Evolutionary conservation across 139 green algal genomes (phyloP).

Genomic region (Haematococcus sp.): DNA sequence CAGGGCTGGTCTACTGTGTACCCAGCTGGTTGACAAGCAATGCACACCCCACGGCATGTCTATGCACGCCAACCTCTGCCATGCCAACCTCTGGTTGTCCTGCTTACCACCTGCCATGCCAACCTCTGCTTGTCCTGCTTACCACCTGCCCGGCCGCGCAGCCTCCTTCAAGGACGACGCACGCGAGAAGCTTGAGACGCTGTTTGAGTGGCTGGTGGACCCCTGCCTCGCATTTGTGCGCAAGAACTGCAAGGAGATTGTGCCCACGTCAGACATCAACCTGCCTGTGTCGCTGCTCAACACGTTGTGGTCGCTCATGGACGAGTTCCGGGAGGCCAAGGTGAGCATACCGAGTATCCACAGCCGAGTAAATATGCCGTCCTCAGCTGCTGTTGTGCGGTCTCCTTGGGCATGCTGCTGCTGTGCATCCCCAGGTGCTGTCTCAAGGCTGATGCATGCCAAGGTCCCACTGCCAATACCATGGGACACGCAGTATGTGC

Average conservation of each 20-base stretch:
- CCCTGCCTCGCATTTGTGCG: conserved; percentile 47
- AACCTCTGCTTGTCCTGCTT: conserved; percentile 16
- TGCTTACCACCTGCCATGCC: conserved; percentile 32
- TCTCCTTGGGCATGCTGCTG: conserved; percentile 2
- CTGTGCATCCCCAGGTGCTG: too few species aligned
- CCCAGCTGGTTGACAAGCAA: too few species aligned
- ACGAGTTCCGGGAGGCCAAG: conserved; percentile 45
- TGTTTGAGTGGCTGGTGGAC: conserved; percentile 68
- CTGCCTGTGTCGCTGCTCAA: conserved; percentile 39
- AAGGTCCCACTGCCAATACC: too few species aligned
- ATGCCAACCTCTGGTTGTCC: conserved; percentile 7
- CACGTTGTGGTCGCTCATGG: conserved; percentile 45
- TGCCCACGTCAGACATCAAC: conserved; percentile 46
- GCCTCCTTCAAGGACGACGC: too few species aligned
- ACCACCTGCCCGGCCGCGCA: conserved; percentile 26
- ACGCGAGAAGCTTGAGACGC: conserved; percentile 18
- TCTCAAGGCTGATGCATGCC: too few species aligned
- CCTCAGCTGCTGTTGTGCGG: too few species aligned
- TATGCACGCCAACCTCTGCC: too few species aligned
- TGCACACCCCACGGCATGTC: too few species aligned
- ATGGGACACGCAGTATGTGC: too few species aligned
- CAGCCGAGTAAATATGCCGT: too few species aligned
- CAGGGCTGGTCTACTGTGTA: too few species aligned
- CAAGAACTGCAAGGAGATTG: conserved; percentile 51
- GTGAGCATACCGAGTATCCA: too few species aligned